A percentile compares a stretch with the other conserved stretches of the same genome.
Evolutionary conservation across 169 alveolate species (phyloP).

Genomic region (Cryptosporidium tyzzeri): DNA sequence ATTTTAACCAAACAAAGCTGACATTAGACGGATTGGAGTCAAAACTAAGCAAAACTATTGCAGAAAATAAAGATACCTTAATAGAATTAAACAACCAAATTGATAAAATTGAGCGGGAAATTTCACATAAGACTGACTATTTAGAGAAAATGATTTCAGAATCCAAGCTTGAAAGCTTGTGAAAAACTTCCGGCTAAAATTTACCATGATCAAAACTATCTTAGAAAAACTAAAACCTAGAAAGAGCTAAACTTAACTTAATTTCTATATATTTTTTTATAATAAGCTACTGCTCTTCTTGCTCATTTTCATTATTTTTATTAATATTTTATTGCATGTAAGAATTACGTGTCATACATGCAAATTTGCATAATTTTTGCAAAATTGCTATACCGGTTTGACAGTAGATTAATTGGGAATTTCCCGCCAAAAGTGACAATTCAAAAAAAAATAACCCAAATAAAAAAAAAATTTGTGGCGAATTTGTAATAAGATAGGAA

Average conservation of each 20-base stretch:
- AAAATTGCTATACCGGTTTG: slow-evolving; percentile 19
- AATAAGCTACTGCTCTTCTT: no score
- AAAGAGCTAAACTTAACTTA: not conserved
- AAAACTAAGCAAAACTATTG: not conserved
- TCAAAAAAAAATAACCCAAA: not conserved
- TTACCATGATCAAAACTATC: no score
- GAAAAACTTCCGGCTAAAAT: no score
- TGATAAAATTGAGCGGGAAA: slow-evolving; percentile 35
- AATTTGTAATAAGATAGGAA: not conserved
- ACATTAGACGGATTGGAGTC: not conserved
- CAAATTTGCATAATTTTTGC: slow-evolving; percentile 9
- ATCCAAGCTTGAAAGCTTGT: not conserved
- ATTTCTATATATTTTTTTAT: no score
- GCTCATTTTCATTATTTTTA: no score
- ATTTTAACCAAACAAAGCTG: slow-evolving; percentile 7
- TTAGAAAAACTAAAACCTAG: not conserved
- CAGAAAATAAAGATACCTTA: not conserved
- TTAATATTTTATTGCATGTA: not conserved
- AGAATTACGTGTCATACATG: slow-evolving; percentile 2
- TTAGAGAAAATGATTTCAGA: slow-evolving; percentile 37
- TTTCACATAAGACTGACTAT: slow-evolving; percentile 11
- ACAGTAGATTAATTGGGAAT: not conserved
- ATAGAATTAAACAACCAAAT: slow-evolving; percentile 4
- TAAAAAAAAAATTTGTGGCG: not conserved
- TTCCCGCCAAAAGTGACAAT: slow-evolving; percentile 9